These are phyloP conservation scores for Lasiodiplodia sp. DNA, from an alignment of 2,329 filamentous ascomycete species.

Conservation along the genomic window DNA sequence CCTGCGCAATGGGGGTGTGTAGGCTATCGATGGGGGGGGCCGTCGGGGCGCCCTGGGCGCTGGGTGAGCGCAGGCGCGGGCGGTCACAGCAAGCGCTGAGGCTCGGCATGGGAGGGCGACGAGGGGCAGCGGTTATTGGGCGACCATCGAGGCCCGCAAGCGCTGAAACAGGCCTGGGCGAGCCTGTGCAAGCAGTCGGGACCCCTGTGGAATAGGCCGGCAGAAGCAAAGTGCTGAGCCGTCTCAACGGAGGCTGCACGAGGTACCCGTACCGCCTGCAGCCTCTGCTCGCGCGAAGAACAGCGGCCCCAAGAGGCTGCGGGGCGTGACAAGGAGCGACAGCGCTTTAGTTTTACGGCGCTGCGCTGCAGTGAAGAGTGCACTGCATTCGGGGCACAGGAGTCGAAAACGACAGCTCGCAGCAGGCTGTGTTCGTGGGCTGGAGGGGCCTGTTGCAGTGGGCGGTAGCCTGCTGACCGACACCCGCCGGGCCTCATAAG, in stretches of 20 bases:
- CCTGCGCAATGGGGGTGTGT: neutral
- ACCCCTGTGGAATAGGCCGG: constrained; percentile 12
- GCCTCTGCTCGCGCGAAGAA: neutral
- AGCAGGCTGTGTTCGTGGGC: constrained; percentile 6
- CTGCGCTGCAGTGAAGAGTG: neutral
- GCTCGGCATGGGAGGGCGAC: neutral
- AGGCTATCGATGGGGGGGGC: neutral
- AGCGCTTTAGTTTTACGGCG: neutral
- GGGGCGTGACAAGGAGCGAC: neutral
- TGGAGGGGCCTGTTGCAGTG: constrained; percentile 5
- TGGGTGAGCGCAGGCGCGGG: neutral
- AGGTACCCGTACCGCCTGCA: neutral
- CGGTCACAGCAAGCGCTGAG: neutral
- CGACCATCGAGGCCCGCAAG: neutral
- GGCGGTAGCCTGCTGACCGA: neutral
- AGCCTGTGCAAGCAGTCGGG: constrained; percentile 2
- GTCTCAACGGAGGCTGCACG: neutral
- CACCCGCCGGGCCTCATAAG: constrained; percentile 2
- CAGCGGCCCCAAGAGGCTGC: neutral
- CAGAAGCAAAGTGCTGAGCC: neutral
- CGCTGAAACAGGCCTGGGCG: constrained; percentile 3
- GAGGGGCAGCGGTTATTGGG: neutral
- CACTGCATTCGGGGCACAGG: constrained; percentile 4
- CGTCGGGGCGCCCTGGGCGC: neutral
- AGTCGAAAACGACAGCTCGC: constrained; percentile 6